Percentiles rank a stretch among this genome's conserved stretches.
Evolutionary conservation across 75 land plant genomes (phyloP).

Genomic region (Cupressus sempervirens): DNA sequence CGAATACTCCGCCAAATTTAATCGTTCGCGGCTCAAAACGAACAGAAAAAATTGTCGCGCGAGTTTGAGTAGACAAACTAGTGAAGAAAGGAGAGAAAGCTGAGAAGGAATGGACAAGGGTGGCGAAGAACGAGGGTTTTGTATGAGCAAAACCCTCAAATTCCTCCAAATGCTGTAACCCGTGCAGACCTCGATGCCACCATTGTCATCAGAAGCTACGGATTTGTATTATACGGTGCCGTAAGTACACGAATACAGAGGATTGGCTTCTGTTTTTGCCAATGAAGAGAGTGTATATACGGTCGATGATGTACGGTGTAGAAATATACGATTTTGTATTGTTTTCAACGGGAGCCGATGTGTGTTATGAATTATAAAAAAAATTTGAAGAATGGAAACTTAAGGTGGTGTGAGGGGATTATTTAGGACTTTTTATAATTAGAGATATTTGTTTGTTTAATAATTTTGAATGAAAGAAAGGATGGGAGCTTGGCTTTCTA

Average conservation of each 20-base stretch:
- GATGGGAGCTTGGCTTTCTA: background rate
- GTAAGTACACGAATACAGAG: background rate
- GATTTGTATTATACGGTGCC: slow-evolving; percentile 4
- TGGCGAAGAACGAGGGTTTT: background rate
- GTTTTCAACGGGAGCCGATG: background rate
- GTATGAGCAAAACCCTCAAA: background rate
- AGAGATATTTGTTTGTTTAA: background rate
- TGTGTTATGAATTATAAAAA: background rate
- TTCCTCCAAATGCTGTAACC: slow-evolving; percentile 2
- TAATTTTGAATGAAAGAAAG: background rate
- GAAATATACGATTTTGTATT: slow-evolving; percentile 2
- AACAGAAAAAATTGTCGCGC: background rate
- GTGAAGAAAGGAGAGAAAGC: background rate
- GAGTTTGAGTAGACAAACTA: background rate
- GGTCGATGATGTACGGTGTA: background rate
- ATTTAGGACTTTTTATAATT: slow-evolving; percentile 4
- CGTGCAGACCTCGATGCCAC: slow-evolving; percentile 14
- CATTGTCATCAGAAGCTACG: slow-evolving; percentile 12
- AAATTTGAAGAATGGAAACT: background rate
- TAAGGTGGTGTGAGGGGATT: background rate
- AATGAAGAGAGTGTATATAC: background rate
- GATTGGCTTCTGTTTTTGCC: background rate
- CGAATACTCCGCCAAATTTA: background rate
- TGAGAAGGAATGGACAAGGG: background rate
- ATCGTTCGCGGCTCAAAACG: background rate